A percentile compares a stretch with the other conserved stretches of the same genome.
phyloP scores from a whole-genome alignment of 371 early-diverging fungal genomes.

The Mortierella polycephala region DNA sequence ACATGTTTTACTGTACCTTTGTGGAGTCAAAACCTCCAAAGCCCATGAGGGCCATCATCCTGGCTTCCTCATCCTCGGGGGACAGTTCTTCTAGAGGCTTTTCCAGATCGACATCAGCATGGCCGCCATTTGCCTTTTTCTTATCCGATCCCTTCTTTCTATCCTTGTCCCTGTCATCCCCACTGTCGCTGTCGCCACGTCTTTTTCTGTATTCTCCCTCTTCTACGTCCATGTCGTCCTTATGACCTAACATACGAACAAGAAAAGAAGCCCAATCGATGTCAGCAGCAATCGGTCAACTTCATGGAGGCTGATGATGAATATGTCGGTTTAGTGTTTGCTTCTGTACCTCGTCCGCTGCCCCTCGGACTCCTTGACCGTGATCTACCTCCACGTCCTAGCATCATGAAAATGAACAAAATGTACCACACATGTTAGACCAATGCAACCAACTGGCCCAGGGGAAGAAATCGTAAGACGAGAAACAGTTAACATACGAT shows the following conservation, averaged over 20 bases:
- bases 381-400: slow-evolving; percentile 44
- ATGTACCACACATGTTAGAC: no score
- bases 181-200: slow-evolving; percentile 22
- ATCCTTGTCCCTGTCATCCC: slow-evolving; percentile 39
- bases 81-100: slow-evolving; percentile 34
- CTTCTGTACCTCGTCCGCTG: slow-evolving; percentile 18
- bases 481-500: slow-evolving; percentile 12
- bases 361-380: slow-evolving; percentile 42
- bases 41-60: slow-evolving; percentile 84
- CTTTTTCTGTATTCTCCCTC: slow-evolving; percentile 25
- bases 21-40: slow-evolving; percentile 92
- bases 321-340: no score
- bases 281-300: not conserved
- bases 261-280: not conserved
- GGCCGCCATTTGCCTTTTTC: not conserved
- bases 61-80: slow-evolving; percentile 67
- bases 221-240: slow-evolving; percentile 20
- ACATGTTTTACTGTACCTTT: slow-evolving; percentile 63
- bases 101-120: not conserved
- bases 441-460: no score
- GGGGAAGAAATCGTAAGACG: not conserved
- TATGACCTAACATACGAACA: not conserved
- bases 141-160: not conserved
- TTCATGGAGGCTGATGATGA: no score
- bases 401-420: no score